Evolutionary conservation across 78 protist genomes (phyloP), one percentile per base, ranked within the genome.

Genomic region (Diacronema lutheri): DNA sequence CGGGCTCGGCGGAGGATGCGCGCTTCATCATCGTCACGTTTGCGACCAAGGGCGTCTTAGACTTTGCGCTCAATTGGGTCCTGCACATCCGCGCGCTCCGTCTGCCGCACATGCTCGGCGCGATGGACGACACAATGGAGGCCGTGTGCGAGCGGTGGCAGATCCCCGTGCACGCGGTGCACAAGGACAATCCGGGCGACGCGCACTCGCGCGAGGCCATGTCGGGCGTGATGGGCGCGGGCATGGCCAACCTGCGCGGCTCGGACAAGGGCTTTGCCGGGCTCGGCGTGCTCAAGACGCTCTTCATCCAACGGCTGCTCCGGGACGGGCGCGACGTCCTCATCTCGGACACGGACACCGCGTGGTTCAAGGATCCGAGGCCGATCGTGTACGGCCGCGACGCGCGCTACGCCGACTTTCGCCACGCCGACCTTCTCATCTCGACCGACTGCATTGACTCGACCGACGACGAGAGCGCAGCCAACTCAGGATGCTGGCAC

Each of bases 231-330:
- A 7, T 33, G 37, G 35, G 4, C 58, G 79, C 7, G 31, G 37
- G 13, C 79, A 9, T 5, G 10, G 58, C 13, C 79, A 71, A 71
- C 79, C 5, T 71, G 21, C 55, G 79, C 7, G 79, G 79, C 58
- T 38, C 41, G n/a, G 38, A 56, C n/a, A 41, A 56, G 41, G 25
- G 41, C 79, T 71, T 71, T 20, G 13, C 9, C 38, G 33, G 16
- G 58, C 35, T 71, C 31, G 79, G 79, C 38, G 79, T 26, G n/a
- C 31, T 7, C 38, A 71, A 71, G 79, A 56, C 41, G n/a, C n/a
- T 5, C 25, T 21, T 56, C 19, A 41, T 71, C 79, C 25, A 19
- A 19, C 0, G 0, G 41, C 79, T 71, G 37, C 79, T 71, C 58
- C 57, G 33, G 26, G 12, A 26, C 21, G 41, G 38, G 58, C 56